Evolutionary conservation across 2,329 filamentous ascomycete genomes (phyloP), one percentile per base, ranked within the genome.

Genomic region (Blastomyces parvus): DNA sequence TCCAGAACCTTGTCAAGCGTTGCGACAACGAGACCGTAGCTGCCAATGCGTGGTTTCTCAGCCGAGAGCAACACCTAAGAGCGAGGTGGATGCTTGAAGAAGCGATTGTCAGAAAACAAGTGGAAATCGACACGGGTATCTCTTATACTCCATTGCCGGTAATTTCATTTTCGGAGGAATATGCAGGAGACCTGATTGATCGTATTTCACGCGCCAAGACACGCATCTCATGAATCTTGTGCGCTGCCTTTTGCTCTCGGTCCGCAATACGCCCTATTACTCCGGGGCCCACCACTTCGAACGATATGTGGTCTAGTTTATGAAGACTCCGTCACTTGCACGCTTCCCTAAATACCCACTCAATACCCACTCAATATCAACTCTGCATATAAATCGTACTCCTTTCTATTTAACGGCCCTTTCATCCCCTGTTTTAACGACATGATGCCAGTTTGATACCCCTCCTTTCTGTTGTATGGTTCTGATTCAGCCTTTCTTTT

Each of bases 1-100:
- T 78, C 42, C 67, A 69, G 6, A 67, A 71, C 2, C 68, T 78
- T n/a, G 75, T 77, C 57, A 66, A 64, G 22, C 69, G 74, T 59
- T 74, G 75, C 36, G 71, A 72, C 25, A 64, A 70, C 36, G 73
- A 75, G 62, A 76, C 77, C 64, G 42, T 66, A 17, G 66, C 68
- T 27, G 59, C 73, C 5, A 63, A 73, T 5, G 65, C 73, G 44
- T 72, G 68, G 4, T 66, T 80, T 48, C 71, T 75, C 13, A 64
- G 62, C 2, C 78, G 74, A 65, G 73, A 75, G 64, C 65, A 62
- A 9, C 70, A 68, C 19, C 63, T 80, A 17, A 69, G 72, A 61
- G 68, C 71, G 27, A 72, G 75, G 38, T 80, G 78, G 78, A 69
- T 71, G 58, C 68, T 79, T 17, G 76, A 79, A 67, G 76, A 78